These are phyloP conservation scores for Fusarium stilboides DNA, from an alignment of 2,329 filamentous ascomycete species.

Conservation along the genomic window DNA sequence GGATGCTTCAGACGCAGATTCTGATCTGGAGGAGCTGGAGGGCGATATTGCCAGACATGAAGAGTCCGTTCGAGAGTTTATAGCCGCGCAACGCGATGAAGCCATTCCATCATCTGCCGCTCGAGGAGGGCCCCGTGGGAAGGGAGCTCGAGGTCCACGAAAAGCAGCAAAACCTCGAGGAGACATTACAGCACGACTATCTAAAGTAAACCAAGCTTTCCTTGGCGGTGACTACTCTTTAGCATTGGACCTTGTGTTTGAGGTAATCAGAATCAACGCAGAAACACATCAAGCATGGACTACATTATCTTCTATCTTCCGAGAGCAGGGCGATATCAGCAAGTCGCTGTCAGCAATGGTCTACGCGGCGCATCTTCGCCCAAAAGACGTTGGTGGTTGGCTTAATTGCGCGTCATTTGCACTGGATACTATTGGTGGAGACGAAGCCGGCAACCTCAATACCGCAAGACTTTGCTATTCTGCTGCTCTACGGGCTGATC, in stretches of 20 bases:
- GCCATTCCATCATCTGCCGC: conserved; percentile 32
- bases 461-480: conserved; percentile 73
- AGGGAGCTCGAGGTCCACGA: conserved; percentile 63
- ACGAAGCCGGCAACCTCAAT: conserved; percentile 64
- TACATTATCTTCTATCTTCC: conserved; percentile 72
- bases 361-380: conserved; percentile 74
- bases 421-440: conserved; percentile 64
- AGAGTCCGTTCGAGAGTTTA: conserved; percentile 59
- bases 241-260: conserved; percentile 71
- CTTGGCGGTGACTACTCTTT: conserved; percentile 72
- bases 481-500: conserved; percentile 71
- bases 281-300: conserved; percentile 78
- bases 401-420: conserved; percentile 71
- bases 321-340: conserved; percentile 70
- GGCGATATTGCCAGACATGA: conserved; percentile 62
- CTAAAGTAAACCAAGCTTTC: conserved; percentile 77
- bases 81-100: conserved; percentile 56
- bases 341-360: conserved; percentile 73
- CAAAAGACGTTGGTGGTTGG: conserved; percentile 73
- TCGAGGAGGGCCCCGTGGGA: conserved; percentile 46
- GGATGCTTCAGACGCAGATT: conserved; percentile 60
- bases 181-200: conserved; percentile 78
- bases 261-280: conserved; percentile 78
- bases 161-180: conserved; percentile 78
- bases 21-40: conserved; percentile 61